A percentile compares a stretch with the other conserved stretches of the same genome.
These are phyloP conservation scores for Drosera capensis DNA, from an alignment of 148 eudicot species.

Conservation along the genomic window DNA sequence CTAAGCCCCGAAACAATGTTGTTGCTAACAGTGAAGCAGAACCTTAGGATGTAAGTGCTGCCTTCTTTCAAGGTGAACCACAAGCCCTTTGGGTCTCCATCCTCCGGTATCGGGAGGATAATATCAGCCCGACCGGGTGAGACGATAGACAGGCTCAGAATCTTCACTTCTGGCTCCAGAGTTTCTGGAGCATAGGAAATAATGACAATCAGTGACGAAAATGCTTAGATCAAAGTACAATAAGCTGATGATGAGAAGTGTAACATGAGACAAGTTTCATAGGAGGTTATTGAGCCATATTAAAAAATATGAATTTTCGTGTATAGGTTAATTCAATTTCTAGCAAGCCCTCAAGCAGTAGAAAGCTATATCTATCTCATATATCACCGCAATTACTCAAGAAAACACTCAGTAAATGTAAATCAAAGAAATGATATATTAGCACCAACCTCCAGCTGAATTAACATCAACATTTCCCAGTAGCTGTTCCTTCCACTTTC, in stretches of 20 bases:
- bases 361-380: too few relatives aligned
- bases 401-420: too few relatives aligned
- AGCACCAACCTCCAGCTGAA: constrained; percentile 27
- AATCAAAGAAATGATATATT: neutral
- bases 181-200: constrained; percentile 17
- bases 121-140: constrained; percentile 50
- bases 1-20: constrained; percentile 69
- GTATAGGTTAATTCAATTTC: too few relatives aligned
- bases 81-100: constrained; percentile 40
- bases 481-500: constrained; percentile 58
- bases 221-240: too few relatives aligned
- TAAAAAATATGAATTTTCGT: too few relatives aligned
- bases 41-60: constrained; percentile 44
- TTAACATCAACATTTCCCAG: constrained; percentile 45
- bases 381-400: too few relatives aligned
- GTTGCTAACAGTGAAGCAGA: constrained; percentile 59
- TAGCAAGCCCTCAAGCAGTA: too few relatives aligned
- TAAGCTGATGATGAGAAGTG: too few relatives aligned
- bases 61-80: constrained; percentile 89
- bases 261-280: too few relatives aligned
- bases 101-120: constrained; percentile 37
- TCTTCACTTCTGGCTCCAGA: constrained; percentile 61
- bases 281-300: too few relatives aligned
- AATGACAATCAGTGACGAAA: neutral
- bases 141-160: constrained; percentile 43